Base-by-base conservation (phyloP, 179 eudicot genomes). In the Spinacia oleracea region DNA sequence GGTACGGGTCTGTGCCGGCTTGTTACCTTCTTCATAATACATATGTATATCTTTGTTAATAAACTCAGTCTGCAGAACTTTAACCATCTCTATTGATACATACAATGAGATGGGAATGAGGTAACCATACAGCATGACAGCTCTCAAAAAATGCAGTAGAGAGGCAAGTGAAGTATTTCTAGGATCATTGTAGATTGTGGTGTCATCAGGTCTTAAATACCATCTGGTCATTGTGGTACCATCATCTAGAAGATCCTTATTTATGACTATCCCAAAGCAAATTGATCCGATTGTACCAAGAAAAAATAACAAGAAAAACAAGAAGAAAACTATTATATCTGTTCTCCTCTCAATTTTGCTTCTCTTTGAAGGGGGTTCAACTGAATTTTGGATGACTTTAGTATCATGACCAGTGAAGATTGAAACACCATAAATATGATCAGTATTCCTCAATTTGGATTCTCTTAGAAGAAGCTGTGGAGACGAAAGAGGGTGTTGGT, bases 341-440 rank as follows among this genome's bases (percentile, higher is more conserved):
- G 87, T 91, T 78, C 84, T 87, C 76, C 63, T 88, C 83, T 92
- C 97, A 70, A 92, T 82, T 64, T 82, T 89, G 86, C 95, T 92
- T 83, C 97, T 89, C 75, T 92, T 92, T 1, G 97, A 91, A 53
- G 97, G 97, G 23, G 97, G 88, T 2, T 75, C 87, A 6, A 87
- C 88, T 50, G 97, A 86, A 72, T 92, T 92, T 72, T 89, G 93
- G 56, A 92, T 82, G 4, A 91, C 92, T 77, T 92, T 91, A 63
- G 97, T 92, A 73, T 92, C 97, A 43, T 82, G 86, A 58, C 97
- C 97, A 1, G 93, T 88, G 82, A 92, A 92, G 78, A 92, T 84
- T 68, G 87, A 86, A 25, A 85, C 91, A 34, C 97, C 97, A 80
- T 86, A 92, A 27, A 91, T 58, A 75, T 81, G 84, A 53, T 92